Evolutionary conservation across 805 yeast species (phyloP).

Genomic region (Pichia deserticola): DNA sequence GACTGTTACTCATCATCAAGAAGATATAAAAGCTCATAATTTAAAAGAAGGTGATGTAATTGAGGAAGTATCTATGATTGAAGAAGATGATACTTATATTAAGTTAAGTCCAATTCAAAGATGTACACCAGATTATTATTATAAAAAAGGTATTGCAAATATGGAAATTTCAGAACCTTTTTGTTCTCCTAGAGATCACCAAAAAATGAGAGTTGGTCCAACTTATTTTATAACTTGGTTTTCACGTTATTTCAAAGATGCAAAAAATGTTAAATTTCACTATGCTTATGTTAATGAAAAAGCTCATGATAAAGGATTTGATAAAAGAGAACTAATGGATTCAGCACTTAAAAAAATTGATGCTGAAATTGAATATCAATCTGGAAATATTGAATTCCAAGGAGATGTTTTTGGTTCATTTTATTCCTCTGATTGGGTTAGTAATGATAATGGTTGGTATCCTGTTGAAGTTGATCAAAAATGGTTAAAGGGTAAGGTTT

Average conservation of each 20-base stretch:
- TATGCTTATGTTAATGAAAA: constrained; percentile 57
- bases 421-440: constrained; percentile 66
- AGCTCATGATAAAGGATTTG: constrained; percentile 43
- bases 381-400: constrained; percentile 7
- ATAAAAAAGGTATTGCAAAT: constrained; percentile 55
- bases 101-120: constrained; percentile 70
- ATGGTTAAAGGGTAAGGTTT: constrained; percentile 54
- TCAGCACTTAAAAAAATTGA: constrained; percentile 7
- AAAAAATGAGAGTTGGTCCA: constrained; percentile 47
- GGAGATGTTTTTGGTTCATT: constrained; percentile 38
- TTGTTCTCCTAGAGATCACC: constrained; percentile 68
- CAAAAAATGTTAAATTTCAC: constrained; percentile 58
- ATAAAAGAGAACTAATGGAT: constrained; percentile 22
- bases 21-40: constrained; percentile 65
- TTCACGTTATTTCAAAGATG: constrained; percentile 55
- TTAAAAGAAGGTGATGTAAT: constrained; percentile 54
- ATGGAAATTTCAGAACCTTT: constrained; percentile 62
- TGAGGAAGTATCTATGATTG: constrained; percentile 46
- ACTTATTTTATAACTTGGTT: constrained; percentile 81
- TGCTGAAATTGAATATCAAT: constrained; percentile 15
- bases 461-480: constrained; percentile 54
- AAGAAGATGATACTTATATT: constrained; percentile 70
- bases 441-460: constrained; percentile 50
- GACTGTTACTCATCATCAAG: constrained; percentile 48
- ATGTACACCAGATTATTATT: constrained; percentile 76